phyloP scores from a whole-genome alignment of 2,329 filamentous ascomycete genomes.

The Pestalotiopsis sp. region DNA sequence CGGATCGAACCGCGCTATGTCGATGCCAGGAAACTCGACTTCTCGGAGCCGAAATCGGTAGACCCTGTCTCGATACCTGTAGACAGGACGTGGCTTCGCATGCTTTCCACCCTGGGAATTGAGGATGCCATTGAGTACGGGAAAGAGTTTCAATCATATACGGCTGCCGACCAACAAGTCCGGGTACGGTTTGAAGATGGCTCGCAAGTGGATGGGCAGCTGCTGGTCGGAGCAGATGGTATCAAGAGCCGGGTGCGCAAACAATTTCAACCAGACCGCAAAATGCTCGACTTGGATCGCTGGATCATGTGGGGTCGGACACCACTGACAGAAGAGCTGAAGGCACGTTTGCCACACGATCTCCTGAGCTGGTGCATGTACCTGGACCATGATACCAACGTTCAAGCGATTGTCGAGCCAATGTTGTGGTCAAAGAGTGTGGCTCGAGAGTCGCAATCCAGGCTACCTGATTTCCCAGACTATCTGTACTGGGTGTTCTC shows the following conservation, averaged over 20 bases:
- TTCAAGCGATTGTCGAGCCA: slow-evolving; percentile 27
- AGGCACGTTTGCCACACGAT: slow-evolving; percentile 17
- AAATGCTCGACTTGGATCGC: slow-evolving; percentile 29
- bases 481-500: slow-evolving; percentile 28
- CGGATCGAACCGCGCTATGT: slow-evolving; percentile 27
- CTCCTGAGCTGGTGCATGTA: slow-evolving; percentile 32
- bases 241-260: slow-evolving; percentile 29
- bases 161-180: slow-evolving; percentile 11
- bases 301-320: slow-evolving; percentile 33
- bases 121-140: slow-evolving; percentile 29
- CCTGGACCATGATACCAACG: slow-evolving; percentile 25
- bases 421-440: slow-evolving; percentile 26
- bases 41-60: slow-evolving; percentile 17
- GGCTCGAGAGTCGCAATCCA: slow-evolving; percentile 15
- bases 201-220: slow-evolving; percentile 21
- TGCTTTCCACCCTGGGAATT: slow-evolving; percentile 24
- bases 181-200: slow-evolving; percentile 27
- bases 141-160: slow-evolving; percentile 27
- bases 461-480: slow-evolving; percentile 23
- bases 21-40: slow-evolving; percentile 24
- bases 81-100: slow-evolving; percentile 31
- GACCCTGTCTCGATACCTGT: slow-evolving; percentile 22
- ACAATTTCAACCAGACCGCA: slow-evolving; percentile 29
- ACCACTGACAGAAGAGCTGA: slow-evolving; percentile 23
- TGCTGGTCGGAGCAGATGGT: slow-evolving; percentile 32